These are phyloP conservation scores for Fomitopsis schrenkii DNA, from an alignment of 1,284 basidiomycete species.

Conservation along the genomic window DNA sequence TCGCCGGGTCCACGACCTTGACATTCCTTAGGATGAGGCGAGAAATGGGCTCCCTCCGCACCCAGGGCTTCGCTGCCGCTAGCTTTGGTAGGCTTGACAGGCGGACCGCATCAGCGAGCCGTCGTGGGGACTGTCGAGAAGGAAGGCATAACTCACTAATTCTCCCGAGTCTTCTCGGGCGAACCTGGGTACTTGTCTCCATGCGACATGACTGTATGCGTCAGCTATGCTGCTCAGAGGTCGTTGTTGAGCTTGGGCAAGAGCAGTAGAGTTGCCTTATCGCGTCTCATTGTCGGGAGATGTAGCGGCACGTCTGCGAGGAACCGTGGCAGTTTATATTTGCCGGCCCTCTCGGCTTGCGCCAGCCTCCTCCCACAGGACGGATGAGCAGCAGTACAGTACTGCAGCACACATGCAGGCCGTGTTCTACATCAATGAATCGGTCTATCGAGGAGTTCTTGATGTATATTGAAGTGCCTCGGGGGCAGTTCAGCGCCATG, in stretches of 20 bases:
- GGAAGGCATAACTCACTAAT: slow-evolving; percentile 6
- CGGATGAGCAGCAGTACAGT: background rate
- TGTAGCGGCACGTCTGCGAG: too few relatives aligned
- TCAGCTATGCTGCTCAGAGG: too few relatives aligned
- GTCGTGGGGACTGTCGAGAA: background rate
- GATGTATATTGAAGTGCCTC: background rate
- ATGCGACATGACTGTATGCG: background rate
- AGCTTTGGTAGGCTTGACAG: slow-evolving; percentile 32
- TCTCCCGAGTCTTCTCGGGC: slow-evolving; percentile 12
- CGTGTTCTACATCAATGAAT: background rate
- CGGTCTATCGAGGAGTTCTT: background rate
- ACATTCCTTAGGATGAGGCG: slow-evolving; percentile 30
- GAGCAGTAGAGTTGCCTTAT: too few relatives aligned
- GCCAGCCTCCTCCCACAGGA: background rate
- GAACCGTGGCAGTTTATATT: too few relatives aligned
- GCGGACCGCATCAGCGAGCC: background rate
- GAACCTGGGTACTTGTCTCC: slow-evolving; percentile 12
- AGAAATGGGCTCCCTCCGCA: slow-evolving; percentile 16
- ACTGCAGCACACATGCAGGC: background rate
- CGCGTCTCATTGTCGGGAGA: too few relatives aligned
- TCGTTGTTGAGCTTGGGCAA: too few relatives aligned
- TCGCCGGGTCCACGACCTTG: slow-evolving; percentile 30
- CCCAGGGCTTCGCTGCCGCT: slow-evolving; percentile 33
- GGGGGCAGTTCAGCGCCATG: background rate
- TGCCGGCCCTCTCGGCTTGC: slow-evolving; percentile 7